Conservation (phyloP, 257 asterid species). For the Petrea volubilis region DNA sequence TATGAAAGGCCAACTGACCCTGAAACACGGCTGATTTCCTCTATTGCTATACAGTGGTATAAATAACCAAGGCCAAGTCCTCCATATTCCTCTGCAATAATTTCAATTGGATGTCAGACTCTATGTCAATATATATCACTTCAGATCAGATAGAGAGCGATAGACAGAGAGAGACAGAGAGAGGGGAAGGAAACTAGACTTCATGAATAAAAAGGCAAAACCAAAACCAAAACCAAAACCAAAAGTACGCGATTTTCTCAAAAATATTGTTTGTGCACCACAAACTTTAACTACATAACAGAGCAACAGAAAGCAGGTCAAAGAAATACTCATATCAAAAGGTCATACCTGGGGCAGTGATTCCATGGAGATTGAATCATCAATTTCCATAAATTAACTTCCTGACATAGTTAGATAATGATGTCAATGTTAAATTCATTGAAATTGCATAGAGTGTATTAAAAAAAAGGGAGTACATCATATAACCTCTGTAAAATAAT, state of each 20-base stretch:
- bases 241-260: background rate
- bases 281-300: background rate
- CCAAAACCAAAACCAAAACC: constrained; percentile 1
- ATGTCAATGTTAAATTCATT: constrained; percentile 18
- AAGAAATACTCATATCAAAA: constrained; percentile 10
- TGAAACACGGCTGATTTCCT: constrained; percentile 97
- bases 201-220: background rate
- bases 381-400: constrained; percentile 87
- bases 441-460: background rate
- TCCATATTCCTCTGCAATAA: constrained; percentile 83
- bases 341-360: constrained; percentile 80
- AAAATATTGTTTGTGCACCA: background rate
- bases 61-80: constrained; percentile 99
- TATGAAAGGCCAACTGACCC: constrained; percentile 98
- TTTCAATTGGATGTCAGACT: constrained; percentile 22
- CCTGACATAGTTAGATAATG: constrained; percentile 46
- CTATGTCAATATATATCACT: constrained; percentile 16
- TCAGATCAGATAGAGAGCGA: background rate
- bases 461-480: constrained; percentile 22
- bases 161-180: background rate
- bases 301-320: constrained; percentile 1
- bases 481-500: constrained; percentile 77
- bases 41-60: constrained; percentile 98
- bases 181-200: background rate
- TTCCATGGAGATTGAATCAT: constrained; percentile 97